Conservation (phyloP, 2,329 filamentous ascomycete genomes). For the Colletotrichum viniferum region DNA sequence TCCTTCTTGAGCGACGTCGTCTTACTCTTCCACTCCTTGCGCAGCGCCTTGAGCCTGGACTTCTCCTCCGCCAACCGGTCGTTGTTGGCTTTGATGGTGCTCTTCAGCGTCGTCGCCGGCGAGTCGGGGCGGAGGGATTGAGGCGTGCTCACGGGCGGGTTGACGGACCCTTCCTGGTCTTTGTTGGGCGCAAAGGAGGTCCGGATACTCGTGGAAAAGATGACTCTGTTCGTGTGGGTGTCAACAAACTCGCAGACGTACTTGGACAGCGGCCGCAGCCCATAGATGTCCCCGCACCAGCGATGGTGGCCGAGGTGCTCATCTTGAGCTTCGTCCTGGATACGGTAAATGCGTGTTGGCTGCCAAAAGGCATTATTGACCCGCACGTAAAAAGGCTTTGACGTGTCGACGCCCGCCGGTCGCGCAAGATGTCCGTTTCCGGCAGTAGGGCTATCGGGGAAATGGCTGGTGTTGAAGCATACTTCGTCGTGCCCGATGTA, state of each 20-base stretch:
- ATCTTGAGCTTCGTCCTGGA: slow-evolving; percentile 35
- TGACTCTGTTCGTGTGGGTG: slow-evolving; percentile 65
- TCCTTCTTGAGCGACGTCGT: slow-evolving; percentile 73
- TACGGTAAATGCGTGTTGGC: slow-evolving; percentile 71
- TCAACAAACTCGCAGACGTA: slow-evolving; percentile 82
- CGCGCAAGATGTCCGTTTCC: slow-evolving; percentile 34
- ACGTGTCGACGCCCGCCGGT: slow-evolving; percentile 63
- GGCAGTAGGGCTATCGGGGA: slow-evolving; percentile 46
- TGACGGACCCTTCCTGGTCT: slow-evolving; percentile 39
- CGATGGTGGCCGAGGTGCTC: slow-evolving; percentile 46
- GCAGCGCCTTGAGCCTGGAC: slow-evolving; percentile 69
- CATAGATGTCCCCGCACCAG: slow-evolving; percentile 76
- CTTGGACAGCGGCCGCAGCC: slow-evolving; percentile 72
- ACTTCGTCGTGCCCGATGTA: slow-evolving; percentile 81
- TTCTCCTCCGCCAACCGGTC: slow-evolving; percentile 73
- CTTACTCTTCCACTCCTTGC: slow-evolving; percentile 76
- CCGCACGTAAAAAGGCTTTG: slow-evolving; percentile 79
- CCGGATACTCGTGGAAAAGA: slow-evolving; percentile 75
- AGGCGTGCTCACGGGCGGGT: slow-evolving; percentile 46
- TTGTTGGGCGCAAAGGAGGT: slow-evolving; percentile 59
- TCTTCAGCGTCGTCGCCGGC: slow-evolving; percentile 76
- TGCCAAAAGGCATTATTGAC: slow-evolving; percentile 84
- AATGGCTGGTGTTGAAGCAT: slow-evolving; percentile 75
- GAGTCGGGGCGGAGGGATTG: slow-evolving; percentile 74
- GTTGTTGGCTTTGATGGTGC: slow-evolving; percentile 76